phyloP scores from a whole-genome alignment of 2,329 filamentous ascomycete genomes.

The Magnaporthiopsis rhizophila region DNA sequence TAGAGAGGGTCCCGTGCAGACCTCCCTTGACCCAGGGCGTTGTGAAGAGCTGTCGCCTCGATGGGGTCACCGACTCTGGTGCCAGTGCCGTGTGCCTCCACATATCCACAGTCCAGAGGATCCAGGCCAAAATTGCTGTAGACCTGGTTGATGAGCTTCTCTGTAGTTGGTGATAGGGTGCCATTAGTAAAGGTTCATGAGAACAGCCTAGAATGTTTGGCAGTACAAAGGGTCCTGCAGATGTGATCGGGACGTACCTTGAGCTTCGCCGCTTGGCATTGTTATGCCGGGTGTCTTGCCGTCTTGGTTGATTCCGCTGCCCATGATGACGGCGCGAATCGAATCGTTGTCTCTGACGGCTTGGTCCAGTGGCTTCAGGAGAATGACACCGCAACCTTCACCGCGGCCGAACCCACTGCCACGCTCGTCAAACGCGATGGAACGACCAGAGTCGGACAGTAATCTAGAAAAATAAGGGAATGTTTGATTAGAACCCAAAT shows the following conservation, averaged over 20 bases:
- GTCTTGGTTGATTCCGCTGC: slow-evolving; percentile 46
- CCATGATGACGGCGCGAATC: slow-evolving; percentile 42
- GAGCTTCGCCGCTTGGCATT: slow-evolving; percentile 43
- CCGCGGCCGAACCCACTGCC: slow-evolving; percentile 49
- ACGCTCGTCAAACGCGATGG: slow-evolving; percentile 40
- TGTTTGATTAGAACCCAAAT: slow-evolving; percentile 15
- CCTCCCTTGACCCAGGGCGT: slow-evolving; percentile 21
- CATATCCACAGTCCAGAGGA: slow-evolving; percentile 29
- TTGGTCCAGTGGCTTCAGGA: slow-evolving; percentile 49
- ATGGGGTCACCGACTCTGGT: slow-evolving; percentile 46
- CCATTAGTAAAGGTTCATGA: slow-evolving; percentile 9
- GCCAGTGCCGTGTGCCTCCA: slow-evolving; percentile 50
- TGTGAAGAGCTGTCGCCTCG: slow-evolving; percentile 34
- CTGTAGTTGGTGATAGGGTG: not conserved
- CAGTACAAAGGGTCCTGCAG: not conserved
- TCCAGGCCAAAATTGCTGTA: slow-evolving; percentile 32
- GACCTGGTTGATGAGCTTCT: slow-evolving; percentile 31
- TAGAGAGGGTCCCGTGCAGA: slow-evolving; percentile 20
- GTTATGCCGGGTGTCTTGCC: slow-evolving; percentile 50
- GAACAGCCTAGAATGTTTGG: not conserved
- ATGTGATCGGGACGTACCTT: slow-evolving; percentile 24
- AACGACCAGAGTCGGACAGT: slow-evolving; percentile 43
- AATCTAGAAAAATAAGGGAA: slow-evolving; percentile 22
- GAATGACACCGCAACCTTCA: slow-evolving; percentile 47
- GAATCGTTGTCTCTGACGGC: slow-evolving; percentile 48